These are phyloP conservation scores for Monosporascus sp. DNA, from an alignment of 2,329 filamentous ascomycete species.

Conservation along the genomic window DNA sequence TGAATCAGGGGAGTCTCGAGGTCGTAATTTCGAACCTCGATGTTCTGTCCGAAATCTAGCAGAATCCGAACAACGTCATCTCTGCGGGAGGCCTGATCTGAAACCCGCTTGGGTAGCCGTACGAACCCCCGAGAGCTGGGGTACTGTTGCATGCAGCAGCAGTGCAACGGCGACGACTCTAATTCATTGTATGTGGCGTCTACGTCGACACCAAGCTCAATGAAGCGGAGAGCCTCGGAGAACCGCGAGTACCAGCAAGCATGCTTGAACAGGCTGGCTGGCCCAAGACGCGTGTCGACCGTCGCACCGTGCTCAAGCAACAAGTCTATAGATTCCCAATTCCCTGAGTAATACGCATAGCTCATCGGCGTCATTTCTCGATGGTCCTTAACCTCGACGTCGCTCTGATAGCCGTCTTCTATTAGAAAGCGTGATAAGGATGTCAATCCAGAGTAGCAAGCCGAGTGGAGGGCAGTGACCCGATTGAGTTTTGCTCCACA, in stretches of 20 bases:
- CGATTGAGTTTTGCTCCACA: background rate
- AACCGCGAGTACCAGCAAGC: conserved; percentile 12
- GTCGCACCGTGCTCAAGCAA: conserved; percentile 13
- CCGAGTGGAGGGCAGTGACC: conserved; percentile 16
- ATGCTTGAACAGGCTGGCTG: conserved; percentile 9
- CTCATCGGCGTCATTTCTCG: conserved; percentile 8
- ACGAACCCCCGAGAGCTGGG: background rate
- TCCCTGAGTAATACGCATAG: conserved; percentile 13
- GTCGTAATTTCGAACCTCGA: background rate
- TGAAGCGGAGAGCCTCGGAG: conserved; percentile 13
- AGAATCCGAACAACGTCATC: background rate
- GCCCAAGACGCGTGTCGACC: conserved; percentile 7
- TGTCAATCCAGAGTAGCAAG: conserved; percentile 5
- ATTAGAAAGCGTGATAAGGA: conserved; percentile 8
- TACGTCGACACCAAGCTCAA: conserved; percentile 13
- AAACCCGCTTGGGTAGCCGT: background rate
- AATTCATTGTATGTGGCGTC: background rate
- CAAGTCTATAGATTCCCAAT: conserved; percentile 12
- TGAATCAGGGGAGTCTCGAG: conserved; percentile 4
- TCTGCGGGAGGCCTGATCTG: conserved; percentile 1
- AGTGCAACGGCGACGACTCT: background rate
- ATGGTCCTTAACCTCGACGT: conserved; percentile 11
- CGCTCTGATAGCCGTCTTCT: conserved; percentile 10
- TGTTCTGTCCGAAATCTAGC: conserved; percentile 3
- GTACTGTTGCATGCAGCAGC: conserved; percentile 1